Base-by-base conservation (phyloP, 192 early-diverging fungal genomes). In the Thamnidium elegans region DNA sequence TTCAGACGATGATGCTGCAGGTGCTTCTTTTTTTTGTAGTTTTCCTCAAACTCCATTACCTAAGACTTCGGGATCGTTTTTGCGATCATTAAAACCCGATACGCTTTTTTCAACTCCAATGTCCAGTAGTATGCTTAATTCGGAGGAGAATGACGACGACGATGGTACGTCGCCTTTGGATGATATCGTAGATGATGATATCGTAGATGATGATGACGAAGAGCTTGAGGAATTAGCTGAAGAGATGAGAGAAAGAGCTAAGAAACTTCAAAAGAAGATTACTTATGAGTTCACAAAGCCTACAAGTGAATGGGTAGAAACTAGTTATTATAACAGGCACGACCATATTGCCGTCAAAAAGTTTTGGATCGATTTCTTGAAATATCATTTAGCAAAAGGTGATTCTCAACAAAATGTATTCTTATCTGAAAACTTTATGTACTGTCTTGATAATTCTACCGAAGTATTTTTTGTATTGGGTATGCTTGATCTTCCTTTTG, bases 301-400 rank as follows among this genome's bases (percentile, higher is more conserved):
- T 2, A 70, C 68, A 3, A 34, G 14, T 6, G 62, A 70, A 63
- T 70, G 68, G 68, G 11, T 21, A 3, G 68, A 70, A 36, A 21
- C 32, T 7, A 32, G 46, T 2, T 70, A 70, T 11, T 54, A 46
- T 43, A 39, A 34, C 7, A 54, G n/a, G 14, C 34, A 36, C 21
- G 36, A 53, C 51, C 9, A 7, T 21, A 47, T 56, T 14, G 36
- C 50, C 17, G 36, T 20, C 30, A 76, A 75, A 45, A 69, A 56
- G 14, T 82, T 79, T 45, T 82, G 81, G 81, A 26, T 79, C 10
- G 81, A 82, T 50, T 78, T 69, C 58, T 55, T 76, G 0, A 19
- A 43, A 19, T 36, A 59, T 11, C 43, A 45, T 59, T 42, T 39
- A 39, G 9, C 1, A 9, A 39, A 39, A 6, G 9, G 43, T 7